Percentiles rank a stretch among this genome's conserved stretches.
Conservation (phyloP, 139 green algal species). For the Tetradesmus lagerheimii region DNA sequence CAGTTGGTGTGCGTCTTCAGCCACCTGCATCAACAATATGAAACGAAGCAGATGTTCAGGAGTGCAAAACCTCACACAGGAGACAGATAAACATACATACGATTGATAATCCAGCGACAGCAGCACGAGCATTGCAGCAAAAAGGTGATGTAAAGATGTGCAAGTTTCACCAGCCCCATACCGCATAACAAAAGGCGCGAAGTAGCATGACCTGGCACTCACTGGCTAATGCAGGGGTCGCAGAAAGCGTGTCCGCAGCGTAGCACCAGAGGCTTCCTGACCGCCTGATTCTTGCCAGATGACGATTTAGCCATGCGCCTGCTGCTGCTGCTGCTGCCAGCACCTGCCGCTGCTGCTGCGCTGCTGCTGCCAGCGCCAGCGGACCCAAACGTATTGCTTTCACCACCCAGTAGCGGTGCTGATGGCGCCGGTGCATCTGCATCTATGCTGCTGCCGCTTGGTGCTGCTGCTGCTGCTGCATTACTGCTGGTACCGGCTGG, state of each 20-base stretch:
- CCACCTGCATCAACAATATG: too few species aligned
- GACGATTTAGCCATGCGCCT: background rate
- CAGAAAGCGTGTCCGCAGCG: conserved; percentile 74
- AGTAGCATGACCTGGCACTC: too few species aligned
- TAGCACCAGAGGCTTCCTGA: conserved; percentile 48
- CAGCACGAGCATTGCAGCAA: background rate
- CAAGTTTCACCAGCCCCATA: too few species aligned
- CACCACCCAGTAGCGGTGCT: background rate
- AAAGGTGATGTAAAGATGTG: too few species aligned
- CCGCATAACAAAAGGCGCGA: too few species aligned
- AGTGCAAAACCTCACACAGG: too few species aligned
- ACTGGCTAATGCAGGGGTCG: conserved; percentile 59
- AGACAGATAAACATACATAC: too few species aligned
- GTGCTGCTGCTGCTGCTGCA: background rate
- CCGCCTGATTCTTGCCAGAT: background rate
- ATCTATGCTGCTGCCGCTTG: background rate
- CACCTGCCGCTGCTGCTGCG: background rate
- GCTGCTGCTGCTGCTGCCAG: conserved; percentile 7
- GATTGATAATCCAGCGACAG: background rate
- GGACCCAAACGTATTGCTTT: background rate
- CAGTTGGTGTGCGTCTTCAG: conserved; percentile 57
- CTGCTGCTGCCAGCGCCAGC: background rate
- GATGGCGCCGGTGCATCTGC: background rate
- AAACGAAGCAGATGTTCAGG: too few species aligned
- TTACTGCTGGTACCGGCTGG: background rate